A percentile compares a stretch with the other conserved stretches of the same genome.
phyloP scores from a whole-genome alignment of 371 early-diverging fungal genomes.

The Funneliformis caledonium region DNA sequence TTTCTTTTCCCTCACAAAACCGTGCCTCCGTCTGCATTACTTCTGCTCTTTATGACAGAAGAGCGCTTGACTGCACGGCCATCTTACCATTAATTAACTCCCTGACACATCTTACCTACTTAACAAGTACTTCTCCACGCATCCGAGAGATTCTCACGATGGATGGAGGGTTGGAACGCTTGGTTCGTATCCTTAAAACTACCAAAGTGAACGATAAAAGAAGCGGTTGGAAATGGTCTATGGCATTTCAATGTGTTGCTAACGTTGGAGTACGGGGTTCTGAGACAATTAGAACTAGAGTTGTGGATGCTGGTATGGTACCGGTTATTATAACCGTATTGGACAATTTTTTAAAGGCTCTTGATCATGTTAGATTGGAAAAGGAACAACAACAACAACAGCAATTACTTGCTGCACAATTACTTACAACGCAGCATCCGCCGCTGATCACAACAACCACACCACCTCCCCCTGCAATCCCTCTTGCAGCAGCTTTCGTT shows the following conservation, averaged over 20 bases:
- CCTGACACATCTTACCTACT: slow-evolving; percentile 82
- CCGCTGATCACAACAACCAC: slow-evolving; percentile 12
- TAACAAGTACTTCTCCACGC: slow-evolving; percentile 81
- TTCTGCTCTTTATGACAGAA: slow-evolving; percentile 83
- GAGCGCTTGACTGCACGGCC: slow-evolving; percentile 89
- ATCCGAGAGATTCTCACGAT: slow-evolving; percentile 79
- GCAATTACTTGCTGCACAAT: slow-evolving; percentile 40
- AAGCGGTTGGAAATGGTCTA: slow-evolving; percentile 80
- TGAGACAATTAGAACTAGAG: slow-evolving; percentile 76
- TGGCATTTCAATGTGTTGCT: slow-evolving; percentile 84
- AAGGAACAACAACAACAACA: slow-evolving; percentile 52
- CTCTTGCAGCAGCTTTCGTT: slow-evolving; percentile 36
- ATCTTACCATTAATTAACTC: slow-evolving; percentile 85
- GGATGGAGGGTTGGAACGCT: slow-evolving; percentile 88
- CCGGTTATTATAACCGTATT: slow-evolving; percentile 79
- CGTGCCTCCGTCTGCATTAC: slow-evolving; percentile 82
- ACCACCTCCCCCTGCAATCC: slow-evolving; percentile 29
- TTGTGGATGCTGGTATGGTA: slow-evolving; percentile 85
- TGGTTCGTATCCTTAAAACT: slow-evolving; percentile 76
- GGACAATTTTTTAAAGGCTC: slow-evolving; percentile 65
- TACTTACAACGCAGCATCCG: slow-evolving; percentile 31
- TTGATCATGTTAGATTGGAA: slow-evolving; percentile 65
- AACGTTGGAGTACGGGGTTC: slow-evolving; percentile 88
- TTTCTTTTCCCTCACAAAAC: slow-evolving; percentile 74
- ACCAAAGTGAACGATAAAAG: slow-evolving; percentile 67